Conservation (phyloP, 2,329 filamentous ascomycete species). For the Chaetomiaceae sp. region DNA sequence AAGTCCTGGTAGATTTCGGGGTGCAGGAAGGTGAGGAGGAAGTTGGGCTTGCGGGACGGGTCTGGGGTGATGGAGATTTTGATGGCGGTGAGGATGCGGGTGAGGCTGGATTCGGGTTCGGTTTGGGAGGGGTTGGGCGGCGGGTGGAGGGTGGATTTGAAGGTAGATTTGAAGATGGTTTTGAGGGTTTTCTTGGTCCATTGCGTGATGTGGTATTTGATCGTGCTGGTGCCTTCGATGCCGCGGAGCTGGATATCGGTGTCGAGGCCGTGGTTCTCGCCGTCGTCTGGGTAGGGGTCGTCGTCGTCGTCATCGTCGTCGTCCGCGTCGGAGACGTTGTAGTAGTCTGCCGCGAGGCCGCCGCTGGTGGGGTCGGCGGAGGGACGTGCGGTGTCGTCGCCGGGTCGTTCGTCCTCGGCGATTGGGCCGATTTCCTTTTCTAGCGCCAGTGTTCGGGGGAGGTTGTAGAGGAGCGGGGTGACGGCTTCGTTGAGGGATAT, state of each 20-base stretch:
- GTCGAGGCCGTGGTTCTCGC: conserved; percentile 30
- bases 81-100: conserved; percentile 22
- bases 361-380: conserved; percentile 3
- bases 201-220: conserved; percentile 25
- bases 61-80: conserved; percentile 30
- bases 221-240: conserved; percentile 28
- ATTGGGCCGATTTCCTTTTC: conserved; percentile 27
- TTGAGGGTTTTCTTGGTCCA: conserved; percentile 17
- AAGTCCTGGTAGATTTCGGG: conserved; percentile 56
- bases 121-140: neutral
- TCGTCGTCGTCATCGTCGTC: conserved; percentile 32
- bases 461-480: conserved; percentile 63
- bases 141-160: conserved; percentile 21
- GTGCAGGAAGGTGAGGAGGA: conserved; percentile 54
- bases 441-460: conserved; percentile 61
- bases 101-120: conserved; percentile 12
- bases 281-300: conserved; percentile 29
- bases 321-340: conserved; percentile 27
- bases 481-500: conserved; percentile 65
- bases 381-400: conserved; percentile 15
- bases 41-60: conserved; percentile 39
- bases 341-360: conserved; percentile 30
- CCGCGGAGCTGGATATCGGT: conserved; percentile 24
- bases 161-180: conserved; percentile 5
- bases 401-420: conserved; percentile 14